A percentile compares a stretch with the other conserved stretches of the same genome.
phyloP scores from a whole-genome alignment of 2,329 filamentous ascomycete species.

The Colletotrichum gloeosporioides region DNA sequence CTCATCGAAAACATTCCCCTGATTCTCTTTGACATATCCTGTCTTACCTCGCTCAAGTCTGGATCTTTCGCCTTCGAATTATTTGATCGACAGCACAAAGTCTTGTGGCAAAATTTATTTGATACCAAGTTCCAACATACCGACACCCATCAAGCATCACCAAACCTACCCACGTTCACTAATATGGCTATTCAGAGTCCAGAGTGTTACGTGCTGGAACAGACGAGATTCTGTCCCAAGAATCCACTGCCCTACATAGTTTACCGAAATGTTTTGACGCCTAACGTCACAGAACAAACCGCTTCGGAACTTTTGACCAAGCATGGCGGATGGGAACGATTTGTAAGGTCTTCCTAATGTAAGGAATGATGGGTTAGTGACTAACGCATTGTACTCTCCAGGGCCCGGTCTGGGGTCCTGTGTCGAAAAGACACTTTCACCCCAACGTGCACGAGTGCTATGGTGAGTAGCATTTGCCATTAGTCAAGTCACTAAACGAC shows the following conservation, averaged over 20 bases:
- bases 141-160: not conserved
- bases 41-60: not conserved
- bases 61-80: accelerated
- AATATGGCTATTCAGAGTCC: not conserved
- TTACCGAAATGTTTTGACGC: not conserved
- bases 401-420: not conserved
- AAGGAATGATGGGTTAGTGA: not conserved
- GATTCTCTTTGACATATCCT: not conserved
- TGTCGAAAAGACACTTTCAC: not conserved
- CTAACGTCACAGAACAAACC: not conserved
- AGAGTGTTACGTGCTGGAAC: not conserved
- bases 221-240: not conserved
- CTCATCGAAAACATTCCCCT: not conserved
- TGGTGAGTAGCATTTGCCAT: not conserved
- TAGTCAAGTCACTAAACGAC: not conserved
- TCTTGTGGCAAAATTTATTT: not conserved
- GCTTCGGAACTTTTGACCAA: not conserved
- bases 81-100: not conserved
- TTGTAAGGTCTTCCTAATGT: not conserved
- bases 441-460: not conserved
- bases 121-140: not conserved
- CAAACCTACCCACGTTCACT: not conserved
- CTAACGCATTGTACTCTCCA: not conserved
- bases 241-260: not conserved
- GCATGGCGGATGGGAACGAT: not conserved